Conservation (phyloP, 1,139 yeast genomes). For the Yamadazyma siamensis region DNA sequence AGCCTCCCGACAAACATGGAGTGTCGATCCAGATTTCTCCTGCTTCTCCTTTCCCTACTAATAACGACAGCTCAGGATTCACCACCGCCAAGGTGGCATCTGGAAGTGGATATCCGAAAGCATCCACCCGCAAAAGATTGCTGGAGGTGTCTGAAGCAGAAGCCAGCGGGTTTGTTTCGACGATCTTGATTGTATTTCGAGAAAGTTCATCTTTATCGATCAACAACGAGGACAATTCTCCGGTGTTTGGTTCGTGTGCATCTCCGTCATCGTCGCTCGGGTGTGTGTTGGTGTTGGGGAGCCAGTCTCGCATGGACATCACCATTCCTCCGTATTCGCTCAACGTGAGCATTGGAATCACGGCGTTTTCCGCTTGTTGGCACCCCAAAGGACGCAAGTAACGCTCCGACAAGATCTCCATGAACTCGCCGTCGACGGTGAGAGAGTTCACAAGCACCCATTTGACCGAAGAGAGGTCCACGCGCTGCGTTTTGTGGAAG, state of each 20-base stretch:
- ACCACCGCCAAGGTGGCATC: constrained; percentile 93
- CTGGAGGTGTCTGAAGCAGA: constrained; percentile 46
- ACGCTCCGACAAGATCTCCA: constrained; percentile 85
- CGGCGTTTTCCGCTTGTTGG: constrained; percentile 67
- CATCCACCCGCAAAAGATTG: constrained; percentile 67
- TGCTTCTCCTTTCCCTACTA: constrained; percentile 72
- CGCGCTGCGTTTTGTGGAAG: constrained; percentile 70
- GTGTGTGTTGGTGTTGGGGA: constrained; percentile 20
- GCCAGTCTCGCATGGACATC: constrained; percentile 87
- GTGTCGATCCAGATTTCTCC: constrained; percentile 98
- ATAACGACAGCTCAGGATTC: constrained; percentile 78
- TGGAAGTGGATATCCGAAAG: constrained; percentile 92
- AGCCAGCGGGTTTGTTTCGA: constrained; percentile 58
- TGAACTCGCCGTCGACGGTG: constrained; percentile 93
- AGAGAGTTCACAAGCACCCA: constrained; percentile 91
- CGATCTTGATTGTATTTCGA: constrained; percentile 70
- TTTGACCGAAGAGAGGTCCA: constrained; percentile 74
- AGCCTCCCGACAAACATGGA: constrained; percentile 85
- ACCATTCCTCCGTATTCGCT: constrained; percentile 97
- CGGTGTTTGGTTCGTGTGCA: constrained; percentile 32
- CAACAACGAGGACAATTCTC: constrained; percentile 64
- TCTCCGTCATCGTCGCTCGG: constrained; percentile 42
- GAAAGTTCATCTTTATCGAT: constrained; percentile 81
- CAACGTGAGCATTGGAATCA: constrained; percentile 85
- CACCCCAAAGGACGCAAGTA: constrained; percentile 93